These are phyloP conservation scores for Micractinium sp. DNA, from an alignment of 139 green algal species.

Conservation along the genomic window DNA sequence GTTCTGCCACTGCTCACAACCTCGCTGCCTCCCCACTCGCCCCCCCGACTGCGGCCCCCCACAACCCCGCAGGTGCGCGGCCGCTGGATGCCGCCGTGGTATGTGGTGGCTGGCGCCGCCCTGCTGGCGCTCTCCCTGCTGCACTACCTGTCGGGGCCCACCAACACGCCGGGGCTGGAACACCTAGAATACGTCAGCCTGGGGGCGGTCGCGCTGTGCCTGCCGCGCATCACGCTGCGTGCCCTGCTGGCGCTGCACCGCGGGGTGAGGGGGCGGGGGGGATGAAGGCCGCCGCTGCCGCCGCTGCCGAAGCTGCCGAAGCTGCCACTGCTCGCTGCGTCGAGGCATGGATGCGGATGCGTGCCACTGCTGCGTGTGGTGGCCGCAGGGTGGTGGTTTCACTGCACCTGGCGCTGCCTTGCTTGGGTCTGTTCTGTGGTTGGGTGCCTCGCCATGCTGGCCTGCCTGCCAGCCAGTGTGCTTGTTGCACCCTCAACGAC, in stretches of 20 bases:
- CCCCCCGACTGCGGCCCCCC: no score
- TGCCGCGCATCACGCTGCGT: constrained; percentile 56
- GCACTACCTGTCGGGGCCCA: constrained; percentile 52
- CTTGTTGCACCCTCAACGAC: no score
- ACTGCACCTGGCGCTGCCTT: no score
- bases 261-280: constrained; percentile 36
- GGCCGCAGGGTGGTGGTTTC: no score
- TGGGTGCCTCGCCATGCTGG: background rate
- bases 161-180: constrained; percentile 34
- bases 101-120: constrained; percentile 45
- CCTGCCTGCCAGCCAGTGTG: no score
- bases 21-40: no score
- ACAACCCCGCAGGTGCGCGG: background rate
- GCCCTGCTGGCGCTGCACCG: constrained; percentile 44
- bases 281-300: no score
- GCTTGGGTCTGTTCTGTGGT: background rate
- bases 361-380: no score
- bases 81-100: constrained; percentile 42
- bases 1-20: background rate
- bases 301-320: no score
- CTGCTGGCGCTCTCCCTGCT: constrained; percentile 66
- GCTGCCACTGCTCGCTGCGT: no score
- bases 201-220: constrained; percentile 42
- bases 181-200: constrained; percentile 68
- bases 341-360: no score